Percentiles rank a stretch among this genome's conserved stretches.
Conservation (phyloP, 305 asterid species). For the Euphrasia arctica region DNA sequence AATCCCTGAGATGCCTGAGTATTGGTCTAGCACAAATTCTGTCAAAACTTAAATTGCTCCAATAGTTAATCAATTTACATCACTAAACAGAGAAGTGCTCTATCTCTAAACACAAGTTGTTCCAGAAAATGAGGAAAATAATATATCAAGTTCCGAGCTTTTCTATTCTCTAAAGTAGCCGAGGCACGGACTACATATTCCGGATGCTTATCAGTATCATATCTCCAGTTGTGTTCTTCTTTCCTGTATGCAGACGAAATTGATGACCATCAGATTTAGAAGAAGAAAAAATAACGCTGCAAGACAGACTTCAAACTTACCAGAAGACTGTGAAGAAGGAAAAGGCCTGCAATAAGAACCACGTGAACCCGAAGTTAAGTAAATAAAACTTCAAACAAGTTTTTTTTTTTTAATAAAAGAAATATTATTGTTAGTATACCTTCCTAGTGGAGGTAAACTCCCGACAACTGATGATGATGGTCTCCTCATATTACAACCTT, state of each 20-base stretch:
- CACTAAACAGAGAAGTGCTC: background rate
- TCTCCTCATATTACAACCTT: constrained; percentile 57
- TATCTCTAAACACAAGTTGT: background rate
- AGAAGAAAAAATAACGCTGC: background rate
- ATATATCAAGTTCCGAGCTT: constrained; percentile 58
- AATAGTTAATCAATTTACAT: background rate
- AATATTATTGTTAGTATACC: constrained; percentile 38
- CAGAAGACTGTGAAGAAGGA: constrained; percentile 69
- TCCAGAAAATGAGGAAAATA: background rate
- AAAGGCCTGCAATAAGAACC: constrained; percentile 52
- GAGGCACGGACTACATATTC: constrained; percentile 81
- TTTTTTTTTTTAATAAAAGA: constrained; percentile 2
- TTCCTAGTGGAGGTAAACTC: constrained; percentile 83
- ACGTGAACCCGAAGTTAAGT: constrained; percentile 20
- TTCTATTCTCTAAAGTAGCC: constrained; percentile 87
- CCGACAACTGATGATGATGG: constrained; percentile 75
- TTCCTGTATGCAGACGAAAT: constrained; percentile 72
- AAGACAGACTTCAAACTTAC: constrained; percentile 34
- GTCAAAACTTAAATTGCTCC: no score
- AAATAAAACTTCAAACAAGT: constrained; percentile 14
- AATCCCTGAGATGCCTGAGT: no score
- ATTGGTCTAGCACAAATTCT: no score
- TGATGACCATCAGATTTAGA: constrained; percentile 51
- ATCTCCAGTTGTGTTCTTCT: constrained; percentile 88
- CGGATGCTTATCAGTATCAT: constrained; percentile 67